Conservation (phyloP, 495 filamentous ascomycete species). For the Tetracladium setigerum region DNA sequence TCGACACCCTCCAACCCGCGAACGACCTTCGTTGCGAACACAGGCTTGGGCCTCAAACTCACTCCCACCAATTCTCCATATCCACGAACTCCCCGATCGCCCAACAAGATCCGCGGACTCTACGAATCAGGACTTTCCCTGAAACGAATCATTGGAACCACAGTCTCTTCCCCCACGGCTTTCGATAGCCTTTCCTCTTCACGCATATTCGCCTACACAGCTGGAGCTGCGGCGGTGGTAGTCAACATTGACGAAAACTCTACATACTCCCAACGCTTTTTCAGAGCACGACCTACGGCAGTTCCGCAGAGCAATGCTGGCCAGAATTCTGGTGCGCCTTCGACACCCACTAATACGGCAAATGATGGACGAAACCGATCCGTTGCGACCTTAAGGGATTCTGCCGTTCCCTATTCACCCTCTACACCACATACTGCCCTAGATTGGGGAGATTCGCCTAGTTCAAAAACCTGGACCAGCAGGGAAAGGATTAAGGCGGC, state of each 20-base stretch:
- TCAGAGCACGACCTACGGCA: slow-evolving; percentile 75
- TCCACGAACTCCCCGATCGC: slow-evolving; percentile 53
- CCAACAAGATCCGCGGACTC: slow-evolving; percentile 39
- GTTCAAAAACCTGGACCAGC: slow-evolving; percentile 67
- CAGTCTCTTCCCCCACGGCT: slow-evolving; percentile 73
- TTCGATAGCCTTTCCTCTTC: slow-evolving; percentile 73
- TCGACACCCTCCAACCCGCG: slow-evolving; percentile 47
- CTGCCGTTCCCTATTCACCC: slow-evolving; percentile 34
- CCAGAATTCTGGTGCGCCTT: slow-evolving; percentile 38
- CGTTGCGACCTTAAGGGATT: slow-evolving; percentile 45
- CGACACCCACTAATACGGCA: slow-evolving; percentile 52
- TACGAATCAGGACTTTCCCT: slow-evolving; percentile 57
- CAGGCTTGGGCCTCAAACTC: slow-evolving; percentile 52
- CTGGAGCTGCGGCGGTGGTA: slow-evolving; percentile 90
- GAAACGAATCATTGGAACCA: slow-evolving; percentile 80
- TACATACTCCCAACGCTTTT: slow-evolving; percentile 76
- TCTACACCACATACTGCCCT: slow-evolving; percentile 25
- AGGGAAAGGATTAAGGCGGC: slow-evolving; percentile 91
- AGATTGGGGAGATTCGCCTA: slow-evolving; percentile 49
- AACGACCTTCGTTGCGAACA: slow-evolving; percentile 29
- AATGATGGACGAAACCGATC: slow-evolving; percentile 56
- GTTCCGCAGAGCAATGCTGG: slow-evolving; percentile 43
- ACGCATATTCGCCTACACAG: slow-evolving; percentile 75
- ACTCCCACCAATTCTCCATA: slow-evolving; percentile 76
- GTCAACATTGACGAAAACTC: slow-evolving; percentile 66